These are phyloP conservation scores for Exserohilum rostratum DNA, from an alignment of 2,329 filamentous ascomycete genomes.

Conservation along the genomic window DNA sequence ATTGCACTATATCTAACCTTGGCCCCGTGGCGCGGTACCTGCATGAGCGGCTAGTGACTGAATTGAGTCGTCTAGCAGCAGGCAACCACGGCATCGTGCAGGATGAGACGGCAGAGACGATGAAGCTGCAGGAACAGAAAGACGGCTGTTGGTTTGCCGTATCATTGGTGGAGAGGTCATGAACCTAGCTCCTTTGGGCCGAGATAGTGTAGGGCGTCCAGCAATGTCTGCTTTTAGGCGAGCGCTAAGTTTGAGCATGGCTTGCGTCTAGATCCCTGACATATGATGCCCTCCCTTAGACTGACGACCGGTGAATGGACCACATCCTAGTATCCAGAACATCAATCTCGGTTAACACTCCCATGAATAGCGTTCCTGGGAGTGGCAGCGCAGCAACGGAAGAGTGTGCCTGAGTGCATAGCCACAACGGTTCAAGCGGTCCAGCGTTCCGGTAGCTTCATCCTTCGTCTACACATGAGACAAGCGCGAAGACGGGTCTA, in stretches of 20 bases:
- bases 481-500: background rate
- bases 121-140: slow-evolving; percentile 32
- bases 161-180: slow-evolving; percentile 23
- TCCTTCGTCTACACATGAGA: background rate
- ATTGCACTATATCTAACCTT: slow-evolving; percentile 32
- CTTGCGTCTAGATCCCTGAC: slow-evolving; percentile 18
- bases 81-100: slow-evolving; percentile 33
- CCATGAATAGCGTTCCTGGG: background rate
- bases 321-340: slow-evolving; percentile 21
- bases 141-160: background rate
- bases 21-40: slow-evolving; percentile 31
- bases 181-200: slow-evolving; percentile 24
- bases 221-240: slow-evolving; percentile 21
- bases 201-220: slow-evolving; percentile 16
- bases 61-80: slow-evolving; percentile 28
- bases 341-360: slow-evolving; percentile 37
- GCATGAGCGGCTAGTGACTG: slow-evolving; percentile 29
- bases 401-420: slow-evolving; percentile 5
- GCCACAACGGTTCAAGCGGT: slow-evolving; percentile 22
- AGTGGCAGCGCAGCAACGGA: slow-evolving; percentile 1
- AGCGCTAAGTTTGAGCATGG: slow-evolving; percentile 28
- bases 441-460: slow-evolving; percentile 20
- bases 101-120: slow-evolving; percentile 25
- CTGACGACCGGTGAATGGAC: slow-evolving; percentile 30
- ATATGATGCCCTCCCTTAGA: slow-evolving; percentile 23